Conservation (phyloP, 2,329 filamentous ascomycete genomes). For the Pseudogymnoascus sp. region DNA sequence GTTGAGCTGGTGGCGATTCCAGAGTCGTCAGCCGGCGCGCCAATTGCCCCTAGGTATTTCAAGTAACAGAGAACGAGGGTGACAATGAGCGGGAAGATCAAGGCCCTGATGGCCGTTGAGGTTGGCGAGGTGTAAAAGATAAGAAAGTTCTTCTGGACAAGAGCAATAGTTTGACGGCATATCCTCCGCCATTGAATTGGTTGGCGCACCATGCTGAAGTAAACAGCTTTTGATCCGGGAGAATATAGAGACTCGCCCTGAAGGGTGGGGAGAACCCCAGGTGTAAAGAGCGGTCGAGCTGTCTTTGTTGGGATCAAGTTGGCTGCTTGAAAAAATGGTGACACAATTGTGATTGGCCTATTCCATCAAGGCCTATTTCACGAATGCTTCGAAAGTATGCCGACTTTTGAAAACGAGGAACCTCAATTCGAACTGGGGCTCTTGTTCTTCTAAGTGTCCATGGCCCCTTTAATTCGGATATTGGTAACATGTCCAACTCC, state of each 20-base stretch:
- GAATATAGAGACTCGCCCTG: not conserved
- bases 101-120: constrained; percentile 18
- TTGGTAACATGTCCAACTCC: not conserved
- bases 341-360: not conserved
- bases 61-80: constrained; percentile 21
- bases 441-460: not conserved
- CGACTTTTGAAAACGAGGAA: not conserved
- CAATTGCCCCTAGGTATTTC: constrained; percentile 12
- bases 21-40: constrained; percentile 6
- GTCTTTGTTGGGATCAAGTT: not conserved
- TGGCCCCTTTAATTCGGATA: not conserved
- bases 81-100: constrained; percentile 21
- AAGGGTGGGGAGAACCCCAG: not conserved
- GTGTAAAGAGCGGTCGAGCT: not conserved
- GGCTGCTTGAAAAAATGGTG: not conserved
- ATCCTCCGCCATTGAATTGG: constrained; percentile 17
- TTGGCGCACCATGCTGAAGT: not conserved
- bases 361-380: not conserved
- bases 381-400: too few relatives aligned
- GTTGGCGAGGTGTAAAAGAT: constrained; percentile 22
- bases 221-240: not conserved
- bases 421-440: not conserved
- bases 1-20: constrained; percentile 17
- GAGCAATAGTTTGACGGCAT: constrained; percentile 20
- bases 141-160: constrained; percentile 24